phyloP scores from a whole-genome alignment of 106 monocot genomes.

The Acanthochlamys bracteata region DNA sequence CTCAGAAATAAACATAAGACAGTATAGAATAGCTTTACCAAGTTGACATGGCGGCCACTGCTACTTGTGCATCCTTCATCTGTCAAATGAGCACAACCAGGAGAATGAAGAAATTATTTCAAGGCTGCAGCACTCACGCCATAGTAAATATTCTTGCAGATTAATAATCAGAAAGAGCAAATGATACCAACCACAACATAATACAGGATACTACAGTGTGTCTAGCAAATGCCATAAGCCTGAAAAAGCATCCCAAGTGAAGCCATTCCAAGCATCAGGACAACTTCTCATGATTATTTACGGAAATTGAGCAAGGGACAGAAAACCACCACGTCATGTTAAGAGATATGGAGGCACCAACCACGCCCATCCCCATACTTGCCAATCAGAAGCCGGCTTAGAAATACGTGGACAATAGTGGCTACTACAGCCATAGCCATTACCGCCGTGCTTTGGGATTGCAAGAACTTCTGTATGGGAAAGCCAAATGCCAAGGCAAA shows the following conservation, averaged over 20 bases:
- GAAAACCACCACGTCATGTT: constrained; percentile 59
- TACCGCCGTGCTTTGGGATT: constrained; percentile 74
- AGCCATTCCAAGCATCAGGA: constrained; percentile 64
- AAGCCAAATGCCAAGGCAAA: constrained; percentile 63
- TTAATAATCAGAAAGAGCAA: not conserved
- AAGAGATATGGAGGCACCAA: constrained; percentile 49
- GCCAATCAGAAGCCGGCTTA: constrained; percentile 69
- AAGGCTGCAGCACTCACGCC: constrained; percentile 5
- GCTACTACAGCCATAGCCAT: constrained; percentile 55
- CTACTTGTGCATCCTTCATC: constrained; percentile 9
- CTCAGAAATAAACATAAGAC: too few species aligned
- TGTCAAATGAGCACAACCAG: constrained; percentile 19
- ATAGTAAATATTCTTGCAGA: too few species aligned
- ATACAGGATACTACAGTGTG: constrained; percentile 71
- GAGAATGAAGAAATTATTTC: constrained; percentile 27
- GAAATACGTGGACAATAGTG: constrained; percentile 27
- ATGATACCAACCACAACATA: constrained; percentile 52
- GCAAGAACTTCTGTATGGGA: constrained; percentile 75
- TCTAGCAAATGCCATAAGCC: constrained; percentile 48
- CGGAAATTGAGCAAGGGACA: constrained; percentile 43
- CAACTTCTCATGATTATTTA: constrained; percentile 50
- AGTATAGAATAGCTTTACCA: constrained; percentile 22
- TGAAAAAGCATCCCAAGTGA: constrained; percentile 48
- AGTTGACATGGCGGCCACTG: constrained; percentile 27
- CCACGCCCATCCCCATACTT: constrained; percentile 35